Conservation (phyloP, 2,329 filamentous ascomycete genomes). For the Onygenales sp. region DNA sequence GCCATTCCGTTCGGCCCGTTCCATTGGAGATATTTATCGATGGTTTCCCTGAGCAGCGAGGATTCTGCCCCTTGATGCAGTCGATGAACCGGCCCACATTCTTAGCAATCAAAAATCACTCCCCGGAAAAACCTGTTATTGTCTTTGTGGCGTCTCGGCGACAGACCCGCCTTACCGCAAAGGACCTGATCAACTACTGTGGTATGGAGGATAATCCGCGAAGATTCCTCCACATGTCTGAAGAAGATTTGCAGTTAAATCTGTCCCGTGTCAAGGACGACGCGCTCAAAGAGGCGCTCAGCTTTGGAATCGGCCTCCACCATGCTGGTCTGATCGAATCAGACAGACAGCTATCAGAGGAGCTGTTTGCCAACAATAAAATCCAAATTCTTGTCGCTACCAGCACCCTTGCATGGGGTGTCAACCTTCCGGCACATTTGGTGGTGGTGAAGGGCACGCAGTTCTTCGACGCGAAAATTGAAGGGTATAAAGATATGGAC, state of each 20-base stretch:
- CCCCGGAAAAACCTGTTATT: slow-evolving; percentile 92
- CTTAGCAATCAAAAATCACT: slow-evolving; percentile 91
- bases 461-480: slow-evolving; percentile 94
- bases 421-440: slow-evolving; percentile 91
- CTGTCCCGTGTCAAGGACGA: slow-evolving; percentile 89
- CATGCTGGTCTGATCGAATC: slow-evolving; percentile 95
- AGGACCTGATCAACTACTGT: slow-evolving; percentile 93
- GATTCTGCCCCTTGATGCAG: slow-evolving; percentile 97
- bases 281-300: slow-evolving; percentile 83
- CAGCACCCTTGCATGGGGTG: slow-evolving; percentile 94
- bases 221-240: slow-evolving; percentile 85
- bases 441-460: slow-evolving; percentile 98
- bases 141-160: slow-evolving; percentile 94
- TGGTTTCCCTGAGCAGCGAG: slow-evolving; percentile 87
- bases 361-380: slow-evolving; percentile 94
- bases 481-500: slow-evolving; percentile 98
- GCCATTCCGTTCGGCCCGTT: slow-evolving; percentile 91
- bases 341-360: slow-evolving; percentile 82
- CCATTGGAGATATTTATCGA: slow-evolving; percentile 95
- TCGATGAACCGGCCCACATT: slow-evolving; percentile 98
- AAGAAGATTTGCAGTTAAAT: slow-evolving; percentile 84
- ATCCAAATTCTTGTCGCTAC: slow-evolving; percentile 95
- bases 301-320: slow-evolving; percentile 93
- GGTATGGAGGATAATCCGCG: slow-evolving; percentile 98
- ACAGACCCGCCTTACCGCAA: slow-evolving; percentile 89